Evolutionary conservation across 805 yeast species (phyloP).

Genomic region (Wickerhamomyces rabaulensis): DNA sequence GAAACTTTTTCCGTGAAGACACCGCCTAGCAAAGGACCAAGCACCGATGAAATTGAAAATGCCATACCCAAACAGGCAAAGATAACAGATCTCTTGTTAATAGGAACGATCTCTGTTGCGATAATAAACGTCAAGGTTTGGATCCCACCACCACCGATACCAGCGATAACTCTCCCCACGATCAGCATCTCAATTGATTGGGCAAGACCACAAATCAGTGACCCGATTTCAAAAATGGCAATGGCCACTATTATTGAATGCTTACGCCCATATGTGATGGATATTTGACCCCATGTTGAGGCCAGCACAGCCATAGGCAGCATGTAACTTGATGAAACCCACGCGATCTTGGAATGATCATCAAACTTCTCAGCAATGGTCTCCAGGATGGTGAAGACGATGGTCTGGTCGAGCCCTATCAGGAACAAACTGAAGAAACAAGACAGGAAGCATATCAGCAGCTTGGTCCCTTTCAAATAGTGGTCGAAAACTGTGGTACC

Average conservation of each 20-base stretch:
- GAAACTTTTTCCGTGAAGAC: conserved; percentile 50
- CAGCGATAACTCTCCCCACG: conserved; percentile 66
- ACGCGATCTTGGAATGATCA: conserved; percentile 47
- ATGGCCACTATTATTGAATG: conserved; percentile 42
- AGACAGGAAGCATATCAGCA: conserved; percentile 13
- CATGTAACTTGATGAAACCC: conserved; percentile 54
- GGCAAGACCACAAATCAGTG: conserved; percentile 52
- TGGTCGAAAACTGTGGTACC: conserved; percentile 19
- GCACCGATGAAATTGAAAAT: conserved; percentile 45
- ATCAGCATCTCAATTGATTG: conserved; percentile 52
- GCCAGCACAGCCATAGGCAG: conserved; percentile 49
- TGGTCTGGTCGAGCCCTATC: conserved; percentile 56
- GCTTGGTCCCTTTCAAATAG: conserved; percentile 10
- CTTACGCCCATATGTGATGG: conserved; percentile 55
- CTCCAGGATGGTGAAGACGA: conserved; percentile 45
- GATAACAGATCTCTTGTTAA: conserved; percentile 16
- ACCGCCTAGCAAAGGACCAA: conserved; percentile 67
- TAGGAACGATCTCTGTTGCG: conserved; percentile 41
- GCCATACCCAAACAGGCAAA: conserved; percentile 23
- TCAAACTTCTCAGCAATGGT: conserved; percentile 44
- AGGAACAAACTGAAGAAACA: conserved; percentile 24
- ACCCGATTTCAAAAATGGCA: conserved; percentile 27
- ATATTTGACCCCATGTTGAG: conserved; percentile 53
- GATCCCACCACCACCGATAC: conserved; percentile 67
- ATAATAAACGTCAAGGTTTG: conserved; percentile 52